These are phyloP conservation scores for Sequoiadendron giganteum DNA, from an alignment of 75 land plant species.

Conservation along the genomic window DNA sequence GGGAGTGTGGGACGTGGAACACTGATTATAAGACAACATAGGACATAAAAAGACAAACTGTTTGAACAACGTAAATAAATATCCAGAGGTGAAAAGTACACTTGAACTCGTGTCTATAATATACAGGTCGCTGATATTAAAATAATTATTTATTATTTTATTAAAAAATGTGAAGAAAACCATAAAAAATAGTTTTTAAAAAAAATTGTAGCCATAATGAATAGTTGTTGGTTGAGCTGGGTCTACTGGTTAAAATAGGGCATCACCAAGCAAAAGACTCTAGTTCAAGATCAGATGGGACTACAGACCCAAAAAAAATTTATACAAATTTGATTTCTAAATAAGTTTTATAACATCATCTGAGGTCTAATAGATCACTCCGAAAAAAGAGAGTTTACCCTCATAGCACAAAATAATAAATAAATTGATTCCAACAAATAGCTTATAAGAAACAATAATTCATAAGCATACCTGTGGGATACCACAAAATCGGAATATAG, in stretches of 20 bases:
- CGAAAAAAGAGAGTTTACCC: background rate
- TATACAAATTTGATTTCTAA: background rate
- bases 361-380: background rate
- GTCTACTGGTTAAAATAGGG: background rate
- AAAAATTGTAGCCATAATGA: background rate
- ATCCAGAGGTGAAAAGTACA: background rate
- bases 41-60: background rate
- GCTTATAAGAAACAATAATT: background rate
- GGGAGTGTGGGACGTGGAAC: too few species aligned
- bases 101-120: background rate
- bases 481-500: constrained; percentile 92
- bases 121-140: background rate
- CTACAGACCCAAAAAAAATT: background rate
- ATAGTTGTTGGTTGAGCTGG: background rate
- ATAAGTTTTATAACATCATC: background rate
- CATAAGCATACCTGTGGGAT: constrained; percentile 79
- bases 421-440: background rate
- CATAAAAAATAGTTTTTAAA: background rate
- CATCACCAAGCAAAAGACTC: background rate
- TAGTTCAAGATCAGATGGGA: background rate
- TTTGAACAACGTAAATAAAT: background rate
- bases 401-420: background rate
- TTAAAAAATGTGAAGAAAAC: background rate
- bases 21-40: background rate
- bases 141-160: background rate